Evolutionary conservation across 2,329 filamentous ascomycete species (phyloP), one percentile per base, ranked within the genome.

Genomic region (Apiospora marii): DNA sequence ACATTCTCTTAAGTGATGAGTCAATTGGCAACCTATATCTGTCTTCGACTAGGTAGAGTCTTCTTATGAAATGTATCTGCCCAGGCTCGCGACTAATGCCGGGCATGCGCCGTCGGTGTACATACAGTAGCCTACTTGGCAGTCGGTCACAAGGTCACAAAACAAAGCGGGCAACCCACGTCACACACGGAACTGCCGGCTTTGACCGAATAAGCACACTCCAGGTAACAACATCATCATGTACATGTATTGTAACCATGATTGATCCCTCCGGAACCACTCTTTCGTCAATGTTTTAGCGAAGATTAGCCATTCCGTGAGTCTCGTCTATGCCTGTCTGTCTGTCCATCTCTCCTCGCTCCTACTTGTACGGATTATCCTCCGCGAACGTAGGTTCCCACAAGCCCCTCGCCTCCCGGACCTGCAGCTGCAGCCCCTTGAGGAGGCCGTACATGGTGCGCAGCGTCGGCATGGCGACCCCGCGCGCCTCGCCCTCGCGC

Each of bases 391-490:
- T 73, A 14, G 77, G 67, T 70, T 75, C 68, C n/a, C 81, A 76
- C 8, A 86, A 61, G 0, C 86, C 86, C 74, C 81, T 85, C 3
- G 51, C 74, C 75, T 88, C 86, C 76, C 82, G 87, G 2, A 82
- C 83, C 75, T 83, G 80, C 80, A 84, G 84, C 78, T 90, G 88
- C 43, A 89, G 79, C 0, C 82, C 84, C 75, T 84, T 84, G 13
- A 86, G 80, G 43, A 89, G 76, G 2, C 82, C 81, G 76, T 89
- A 89, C 1, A 90, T 74, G 8, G 84, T 82, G 71, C 81, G 79
- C 44, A 90, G 78, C 22, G 84, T 87, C 0, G 88, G 87, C 80
- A 86, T 86, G 1, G 80, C 72, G 1, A 90, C 87, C 1, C 87
- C 87, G 0, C 81, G 78, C 44, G 77, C 78, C 74, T 84, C 83